Evolutionary conservation across 257 asterid genomes (phyloP).

Genomic region (Pogostemon cablin): DNA sequence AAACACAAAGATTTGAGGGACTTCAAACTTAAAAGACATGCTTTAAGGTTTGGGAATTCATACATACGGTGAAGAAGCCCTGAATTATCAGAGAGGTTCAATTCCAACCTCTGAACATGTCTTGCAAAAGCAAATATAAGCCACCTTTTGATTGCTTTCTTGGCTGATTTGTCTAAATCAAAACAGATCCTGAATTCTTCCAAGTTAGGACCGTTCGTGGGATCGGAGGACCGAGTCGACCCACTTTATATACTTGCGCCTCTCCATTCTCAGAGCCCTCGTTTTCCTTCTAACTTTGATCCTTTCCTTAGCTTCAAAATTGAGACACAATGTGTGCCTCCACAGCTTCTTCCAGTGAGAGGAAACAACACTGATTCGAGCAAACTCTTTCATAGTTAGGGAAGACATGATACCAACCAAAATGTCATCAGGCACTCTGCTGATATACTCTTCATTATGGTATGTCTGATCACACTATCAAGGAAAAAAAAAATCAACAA

Average conservation of each 20-base stretch:
- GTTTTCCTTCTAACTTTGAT: too few relatives aligned
- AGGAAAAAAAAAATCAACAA: too few relatives aligned
- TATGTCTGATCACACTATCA: too few relatives aligned
- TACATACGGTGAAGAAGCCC: background rate
- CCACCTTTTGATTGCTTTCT: conserved; percentile 9
- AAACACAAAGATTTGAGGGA: conserved; percentile 18
- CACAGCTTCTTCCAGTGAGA: conserved; percentile 20
- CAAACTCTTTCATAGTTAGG: conserved; percentile 7
- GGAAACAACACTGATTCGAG: conserved; percentile 21
- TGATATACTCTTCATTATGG: background rate
- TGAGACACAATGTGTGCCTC: conserved; percentile 3
- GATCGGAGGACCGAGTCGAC: conserved; percentile 11
- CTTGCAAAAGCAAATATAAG: conserved; percentile 11
- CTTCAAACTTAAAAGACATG: background rate
- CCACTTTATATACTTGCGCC: conserved; percentile 11
- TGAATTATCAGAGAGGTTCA: background rate
- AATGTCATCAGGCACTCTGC: conserved; percentile 5
- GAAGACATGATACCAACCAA: conserved; percentile 1
- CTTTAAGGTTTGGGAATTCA: background rate
- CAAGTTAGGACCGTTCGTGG: background rate
- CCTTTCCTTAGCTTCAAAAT: background rate
- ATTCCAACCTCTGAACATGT: conserved; percentile 17
- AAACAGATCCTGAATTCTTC: conserved; percentile 6
- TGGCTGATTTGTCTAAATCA: background rate
- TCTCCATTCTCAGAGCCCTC: background rate